Evolutionary conservation across 257 asterid genomes (phyloP).

Genomic region (Craterostigma plantagineum): DNA sequence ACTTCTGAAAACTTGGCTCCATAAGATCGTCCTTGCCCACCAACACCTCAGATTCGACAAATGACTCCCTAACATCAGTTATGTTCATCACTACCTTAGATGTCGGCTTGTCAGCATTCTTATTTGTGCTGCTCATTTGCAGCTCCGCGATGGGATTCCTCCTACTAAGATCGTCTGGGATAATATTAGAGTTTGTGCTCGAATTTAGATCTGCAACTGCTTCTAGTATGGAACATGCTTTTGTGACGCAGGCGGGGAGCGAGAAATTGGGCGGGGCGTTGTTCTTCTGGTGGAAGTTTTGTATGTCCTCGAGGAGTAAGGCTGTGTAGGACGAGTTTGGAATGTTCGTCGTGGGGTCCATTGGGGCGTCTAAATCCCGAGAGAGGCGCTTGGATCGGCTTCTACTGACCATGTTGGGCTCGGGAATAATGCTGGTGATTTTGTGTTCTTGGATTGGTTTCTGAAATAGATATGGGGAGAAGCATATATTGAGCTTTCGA

Average conservation of each 20-base stretch:
- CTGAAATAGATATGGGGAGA: no score
- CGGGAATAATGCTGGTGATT: constrained; percentile 11
- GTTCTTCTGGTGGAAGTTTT: constrained; percentile 81
- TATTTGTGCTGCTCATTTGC: constrained; percentile 13
- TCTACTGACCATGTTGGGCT: constrained; percentile 12
- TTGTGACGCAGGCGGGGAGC: constrained; percentile 68
- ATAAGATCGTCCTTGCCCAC: constrained; percentile 35
- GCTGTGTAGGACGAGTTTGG: constrained; percentile 57
- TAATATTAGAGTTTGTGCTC: constrained; percentile 27
- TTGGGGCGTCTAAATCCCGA: constrained; percentile 50
- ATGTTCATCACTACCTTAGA: no score
- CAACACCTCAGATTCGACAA: no score
- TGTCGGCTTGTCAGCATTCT: constrained; percentile 21
- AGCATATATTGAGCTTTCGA: no score
- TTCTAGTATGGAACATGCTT: constrained; percentile 83
- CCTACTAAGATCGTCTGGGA: constrained; percentile 23
- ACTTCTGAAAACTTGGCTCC: constrained; percentile 75
- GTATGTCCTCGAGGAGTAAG: constrained; percentile 74
- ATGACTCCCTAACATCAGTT: no score
- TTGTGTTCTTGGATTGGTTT: constrained; percentile 2
- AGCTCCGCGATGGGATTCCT: constrained; percentile 16
- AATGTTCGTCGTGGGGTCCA: constrained; percentile 36
- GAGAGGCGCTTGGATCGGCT: constrained; percentile 66
- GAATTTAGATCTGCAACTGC: constrained; percentile 98
- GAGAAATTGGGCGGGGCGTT: constrained; percentile 22